Evolutionary conservation across 1,284 basidiomycete genomes (phyloP).

Genomic region (Marasmius tenuissimus): DNA sequence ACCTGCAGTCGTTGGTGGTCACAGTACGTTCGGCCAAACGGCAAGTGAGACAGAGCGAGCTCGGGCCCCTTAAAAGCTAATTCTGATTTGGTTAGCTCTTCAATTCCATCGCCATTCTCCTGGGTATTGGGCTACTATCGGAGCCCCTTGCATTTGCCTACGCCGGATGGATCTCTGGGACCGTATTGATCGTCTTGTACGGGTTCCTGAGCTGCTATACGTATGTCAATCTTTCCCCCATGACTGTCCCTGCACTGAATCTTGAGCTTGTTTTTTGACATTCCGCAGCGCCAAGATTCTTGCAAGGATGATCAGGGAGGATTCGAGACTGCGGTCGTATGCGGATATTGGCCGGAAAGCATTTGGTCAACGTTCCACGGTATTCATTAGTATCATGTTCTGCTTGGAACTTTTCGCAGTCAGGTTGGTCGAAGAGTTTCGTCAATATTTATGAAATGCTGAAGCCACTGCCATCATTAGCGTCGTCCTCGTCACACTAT

Average conservation of each 20-base stretch:
- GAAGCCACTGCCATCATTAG: slow-evolving; percentile 35
- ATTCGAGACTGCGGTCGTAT: slow-evolving; percentile 77
- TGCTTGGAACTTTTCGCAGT: slow-evolving; percentile 85
- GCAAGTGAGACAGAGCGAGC: slow-evolving; percentile 39
- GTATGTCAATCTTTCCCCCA: slow-evolving; percentile 44
- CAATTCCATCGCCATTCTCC: slow-evolving; percentile 84
- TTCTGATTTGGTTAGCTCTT: slow-evolving; percentile 59
- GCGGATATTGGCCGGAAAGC: slow-evolving; percentile 88
- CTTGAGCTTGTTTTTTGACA: not conserved
- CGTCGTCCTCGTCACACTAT: slow-evolving; percentile 83
- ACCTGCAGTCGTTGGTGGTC: slow-evolving; percentile 41
- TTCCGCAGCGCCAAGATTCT: slow-evolving; percentile 77
- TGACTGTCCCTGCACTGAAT: slow-evolving; percentile 5
- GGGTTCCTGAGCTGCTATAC: slow-evolving; percentile 85
- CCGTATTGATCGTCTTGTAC: slow-evolving; percentile 74
- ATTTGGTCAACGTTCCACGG: slow-evolving; percentile 73
- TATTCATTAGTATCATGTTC: slow-evolving; percentile 74
- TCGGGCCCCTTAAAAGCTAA: not conserved
- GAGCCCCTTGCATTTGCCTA: slow-evolving; percentile 88
- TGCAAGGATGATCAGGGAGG: slow-evolving; percentile 70
- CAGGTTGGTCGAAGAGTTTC: slow-evolving; percentile 44
- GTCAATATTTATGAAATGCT: slow-evolving; percentile 15
- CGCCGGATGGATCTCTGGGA: slow-evolving; percentile 83
- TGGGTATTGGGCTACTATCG: slow-evolving; percentile 89
- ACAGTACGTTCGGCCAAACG: slow-evolving; percentile 83